These are phyloP conservation scores for Flaveria brownii DNA, from an alignment of 129 eudicot species.

Conservation along the genomic window DNA sequence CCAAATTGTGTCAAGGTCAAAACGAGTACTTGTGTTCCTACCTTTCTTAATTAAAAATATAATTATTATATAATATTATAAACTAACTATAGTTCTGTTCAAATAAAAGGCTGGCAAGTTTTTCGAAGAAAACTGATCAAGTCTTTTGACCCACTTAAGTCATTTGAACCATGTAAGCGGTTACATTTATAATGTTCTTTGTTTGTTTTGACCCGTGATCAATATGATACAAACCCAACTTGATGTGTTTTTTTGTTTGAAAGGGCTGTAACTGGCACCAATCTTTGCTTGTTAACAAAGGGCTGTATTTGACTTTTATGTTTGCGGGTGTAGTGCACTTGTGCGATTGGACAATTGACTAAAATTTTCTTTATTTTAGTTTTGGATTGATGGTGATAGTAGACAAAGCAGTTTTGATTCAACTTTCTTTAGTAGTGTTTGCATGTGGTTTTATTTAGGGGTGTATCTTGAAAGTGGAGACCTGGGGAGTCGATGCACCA, in stretches of 20 bases:
- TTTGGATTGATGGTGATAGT: constrained; percentile 26
- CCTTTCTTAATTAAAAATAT: too few relatives aligned
- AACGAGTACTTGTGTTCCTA: too few relatives aligned
- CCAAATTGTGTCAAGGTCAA: not conserved
- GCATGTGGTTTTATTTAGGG: not conserved
- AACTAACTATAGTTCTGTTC: too few relatives aligned
- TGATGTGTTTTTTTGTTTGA: not conserved
- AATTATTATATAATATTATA: too few relatives aligned
- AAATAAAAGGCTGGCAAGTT: too few relatives aligned
- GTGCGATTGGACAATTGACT: constrained; percentile 64
- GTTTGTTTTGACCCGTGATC: not conserved
- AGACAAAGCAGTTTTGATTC: constrained; percentile 32
- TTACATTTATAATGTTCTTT: not conserved
- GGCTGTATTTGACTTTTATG: not conserved
- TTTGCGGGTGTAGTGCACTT: constrained; percentile 54
- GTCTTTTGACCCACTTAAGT: too few relatives aligned
- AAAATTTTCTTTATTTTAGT: constrained; percentile 30
- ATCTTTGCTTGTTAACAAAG: not conserved
- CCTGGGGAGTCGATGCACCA: too few relatives aligned
- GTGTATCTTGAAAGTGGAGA: not conserved
- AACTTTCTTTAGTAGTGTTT: not conserved
- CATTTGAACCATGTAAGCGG: not conserved
- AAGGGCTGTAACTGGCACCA: not conserved
- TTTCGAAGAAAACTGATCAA: too few relatives aligned
- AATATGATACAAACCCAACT: not conserved